Conservation (phyloP, 805 yeast species). For the Saccharomycopsis schoenii region DNA sequence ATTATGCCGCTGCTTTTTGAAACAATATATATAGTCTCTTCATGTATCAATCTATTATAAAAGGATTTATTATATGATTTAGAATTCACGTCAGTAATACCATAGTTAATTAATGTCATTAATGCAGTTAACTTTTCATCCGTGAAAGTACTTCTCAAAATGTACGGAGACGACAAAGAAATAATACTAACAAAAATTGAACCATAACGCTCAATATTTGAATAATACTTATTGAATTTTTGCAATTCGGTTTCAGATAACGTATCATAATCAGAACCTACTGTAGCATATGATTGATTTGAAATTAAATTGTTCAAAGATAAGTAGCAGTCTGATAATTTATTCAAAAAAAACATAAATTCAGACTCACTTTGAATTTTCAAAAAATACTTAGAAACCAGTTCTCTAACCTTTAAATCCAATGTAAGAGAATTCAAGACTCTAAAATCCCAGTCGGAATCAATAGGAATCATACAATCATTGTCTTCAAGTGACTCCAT, state of each 20-base stretch:
- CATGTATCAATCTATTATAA: conserved; percentile 20
- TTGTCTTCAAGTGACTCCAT: conserved; percentile 41
- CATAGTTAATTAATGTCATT: conserved; percentile 1
- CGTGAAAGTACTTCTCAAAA: neutral
- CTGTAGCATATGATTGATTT: neutral
- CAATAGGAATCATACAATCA: conserved; percentile 41
- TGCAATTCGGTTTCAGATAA: neutral
- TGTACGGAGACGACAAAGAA: conserved; percentile 20
- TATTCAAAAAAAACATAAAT: neutral
- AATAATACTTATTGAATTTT: conserved; percentile 4
- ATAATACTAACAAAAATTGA: conserved; percentile 23
- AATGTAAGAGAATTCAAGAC: conserved; percentile 58
- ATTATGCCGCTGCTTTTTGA: conserved; percentile 25
- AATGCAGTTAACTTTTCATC: neutral
- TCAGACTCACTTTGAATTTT: neutral
- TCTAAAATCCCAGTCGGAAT: conserved; percentile 66
- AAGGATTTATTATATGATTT: conserved; percentile 9
- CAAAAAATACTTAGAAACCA: conserved; percentile 22
- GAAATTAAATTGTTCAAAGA: neutral
- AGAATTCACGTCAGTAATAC: neutral
- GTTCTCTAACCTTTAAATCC: conserved; percentile 42
- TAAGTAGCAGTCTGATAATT: conserved; percentile 1
- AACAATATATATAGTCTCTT: conserved; percentile 20
- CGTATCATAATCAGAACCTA: neutral
- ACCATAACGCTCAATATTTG: conserved; percentile 15